These are phyloP conservation scores for Pythium volutum DNA, from an alignment of 352 stramenopile genomes.

Conservation along the genomic window DNA sequence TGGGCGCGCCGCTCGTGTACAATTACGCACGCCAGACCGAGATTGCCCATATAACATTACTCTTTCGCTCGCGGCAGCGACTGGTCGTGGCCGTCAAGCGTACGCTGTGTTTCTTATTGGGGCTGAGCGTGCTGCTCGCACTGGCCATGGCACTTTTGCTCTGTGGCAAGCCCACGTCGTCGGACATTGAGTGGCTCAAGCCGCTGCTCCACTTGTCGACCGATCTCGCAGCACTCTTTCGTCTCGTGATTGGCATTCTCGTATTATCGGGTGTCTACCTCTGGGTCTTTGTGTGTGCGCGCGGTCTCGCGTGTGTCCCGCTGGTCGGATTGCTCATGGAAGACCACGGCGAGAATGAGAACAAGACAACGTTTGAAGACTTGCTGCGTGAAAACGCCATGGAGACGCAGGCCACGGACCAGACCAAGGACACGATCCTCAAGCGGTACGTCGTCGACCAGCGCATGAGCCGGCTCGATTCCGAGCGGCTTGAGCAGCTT, in stretches of 20 bases:
- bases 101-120: conserved; percentile 72
- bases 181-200: conserved; percentile 80
- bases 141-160: conserved; percentile 71
- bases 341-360: conserved; percentile 65
- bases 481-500: conserved; percentile 70
- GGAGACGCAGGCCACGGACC: conserved; percentile 59
- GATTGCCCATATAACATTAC: conserved; percentile 77
- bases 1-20: conserved; percentile 70
- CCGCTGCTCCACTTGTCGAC: conserved; percentile 74
- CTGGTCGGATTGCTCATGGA: conserved; percentile 79
- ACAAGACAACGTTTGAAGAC: conserved; percentile 67
- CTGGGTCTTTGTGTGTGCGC: conserved; percentile 70
- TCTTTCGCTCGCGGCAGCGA: conserved; percentile 49
- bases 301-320: conserved; percentile 67
- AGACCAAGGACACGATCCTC: conserved; percentile 72
- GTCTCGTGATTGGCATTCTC: conserved; percentile 71
- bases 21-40: conserved; percentile 84
- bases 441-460: conserved; percentile 59
- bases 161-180: conserved; percentile 70
- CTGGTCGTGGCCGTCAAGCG: conserved; percentile 65
- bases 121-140: conserved; percentile 56
- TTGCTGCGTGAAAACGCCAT: conserved; percentile 72
- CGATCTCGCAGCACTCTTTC: conserved; percentile 69
- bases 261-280: conserved; percentile 71
- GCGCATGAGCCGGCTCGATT: conserved; percentile 64